A percentile compares a stretch with the other conserved stretches of the same genome.
Evolutionary conservation across 805 yeast genomes (phyloP).

Genomic region (Yarrowia deformans): DNA sequence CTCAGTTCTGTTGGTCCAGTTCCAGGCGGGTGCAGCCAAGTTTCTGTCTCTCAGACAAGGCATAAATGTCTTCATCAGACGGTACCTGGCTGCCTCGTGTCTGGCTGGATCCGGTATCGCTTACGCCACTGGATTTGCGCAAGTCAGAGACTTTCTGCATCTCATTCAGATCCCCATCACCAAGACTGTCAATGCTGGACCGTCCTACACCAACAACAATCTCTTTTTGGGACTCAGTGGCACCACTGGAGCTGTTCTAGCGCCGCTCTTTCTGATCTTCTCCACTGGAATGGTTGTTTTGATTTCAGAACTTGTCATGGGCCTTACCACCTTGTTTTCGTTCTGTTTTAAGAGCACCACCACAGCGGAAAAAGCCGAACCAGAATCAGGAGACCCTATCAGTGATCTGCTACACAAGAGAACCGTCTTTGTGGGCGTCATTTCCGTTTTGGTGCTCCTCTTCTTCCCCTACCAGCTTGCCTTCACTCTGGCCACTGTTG

Average conservation of each 20-base stretch:
- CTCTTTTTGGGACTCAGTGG: slow-evolving; percentile 34
- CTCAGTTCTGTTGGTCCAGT: slow-evolving; percentile 62
- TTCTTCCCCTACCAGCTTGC: slow-evolving; percentile 83
- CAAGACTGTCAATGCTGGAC: background rate
- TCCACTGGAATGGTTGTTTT: slow-evolving; percentile 24
- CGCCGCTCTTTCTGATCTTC: background rate
- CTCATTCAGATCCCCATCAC: slow-evolving; percentile 23
- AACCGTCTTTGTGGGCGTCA: background rate
- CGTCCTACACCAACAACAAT: slow-evolving; percentile 34
- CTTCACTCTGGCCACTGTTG: slow-evolving; percentile 62
- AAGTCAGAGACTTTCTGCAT: slow-evolving; percentile 13
- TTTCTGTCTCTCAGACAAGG: slow-evolving; percentile 49
- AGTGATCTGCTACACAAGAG: slow-evolving; percentile 3
- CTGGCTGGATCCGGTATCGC: slow-evolving; percentile 21
- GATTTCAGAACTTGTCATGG: background rate
- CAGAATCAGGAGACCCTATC: background rate
- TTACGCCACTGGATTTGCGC: background rate
- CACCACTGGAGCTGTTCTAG: slow-evolving; percentile 17
- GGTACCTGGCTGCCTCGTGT: slow-evolving; percentile 60
- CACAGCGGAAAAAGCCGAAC: background rate
- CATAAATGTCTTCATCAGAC: slow-evolving; percentile 50
- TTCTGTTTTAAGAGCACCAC: background rate
- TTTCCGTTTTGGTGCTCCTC: slow-evolving; percentile 1
- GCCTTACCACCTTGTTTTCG: background rate
- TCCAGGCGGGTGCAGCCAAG: slow-evolving; percentile 53